Evolutionary conservation across 1,284 basidiomycete genomes (phyloP), one percentile per base, ranked within the genome.

Genomic region (Neotropicomus parvogracilis): DNA sequence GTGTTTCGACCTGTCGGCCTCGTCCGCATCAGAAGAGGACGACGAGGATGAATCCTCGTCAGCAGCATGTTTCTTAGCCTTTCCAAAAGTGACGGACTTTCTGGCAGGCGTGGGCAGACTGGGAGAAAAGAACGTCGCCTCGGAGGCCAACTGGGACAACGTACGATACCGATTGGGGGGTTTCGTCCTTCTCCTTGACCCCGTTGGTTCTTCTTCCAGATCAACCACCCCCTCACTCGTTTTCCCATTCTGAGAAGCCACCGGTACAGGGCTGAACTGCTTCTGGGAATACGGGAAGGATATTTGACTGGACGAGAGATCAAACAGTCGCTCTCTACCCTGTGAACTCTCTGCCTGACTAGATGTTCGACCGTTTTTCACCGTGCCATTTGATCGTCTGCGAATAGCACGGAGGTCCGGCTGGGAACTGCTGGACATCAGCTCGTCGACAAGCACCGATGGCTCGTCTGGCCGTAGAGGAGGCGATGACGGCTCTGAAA

Each of bases 71-170:
- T 70, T 69, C 48, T 57, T 59, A 19, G 59, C 50, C 39, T 64
- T 63, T 46, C 64, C 58, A 26, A 58, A 57, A 16, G 50, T 44
- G 39, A 34, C 49, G 44, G 44, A 53, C 41, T 52, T 61, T 54
- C 42, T 57, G 38, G 35, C 13, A 17, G 59, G 58, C 26, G 63
- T 51, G 52, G 65, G 52, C 58, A 59, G 41, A 51, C 42, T 53
- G 59, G 53, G 71, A 54, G 62, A 75, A 75, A 49, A 77, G 58
- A 38, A 54, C 40, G 56, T 75, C 71, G 56, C 72, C 73, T 57
- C 24, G 24, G 62, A 44, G 17, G 77, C 70, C 45, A 87, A 70
- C 39, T 80, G 75, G 8, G 79, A 76, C 35, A 87, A 64, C 20
- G 72, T 60, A 10, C 76, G 77, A 59, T 71, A 79, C 11, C 39